Evolutionary conservation across 2,329 filamentous ascomycete species (phyloP), one percentile per base, ranked within the genome.

Genomic region (Rutstroemia sp.): DNA sequence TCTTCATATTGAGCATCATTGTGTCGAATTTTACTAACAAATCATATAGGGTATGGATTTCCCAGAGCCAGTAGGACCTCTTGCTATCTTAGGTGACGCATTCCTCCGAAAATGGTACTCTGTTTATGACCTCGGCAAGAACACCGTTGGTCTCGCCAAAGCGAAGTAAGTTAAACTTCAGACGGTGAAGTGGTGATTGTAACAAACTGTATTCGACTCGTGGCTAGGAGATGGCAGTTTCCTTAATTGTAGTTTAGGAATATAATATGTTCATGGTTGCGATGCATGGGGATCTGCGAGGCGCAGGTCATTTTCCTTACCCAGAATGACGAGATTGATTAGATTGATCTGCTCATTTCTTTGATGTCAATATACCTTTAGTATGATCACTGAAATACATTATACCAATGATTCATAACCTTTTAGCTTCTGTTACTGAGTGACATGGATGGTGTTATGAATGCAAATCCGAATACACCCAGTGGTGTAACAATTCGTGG

Each of bases 71-170:
- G 86, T 88, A 58, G 92, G 94, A 48, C 94, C 94, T 65, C 83
- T 99, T 63, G 92, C 90, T 60, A 99, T 99, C 63, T 85, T 99
- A 25, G 94, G 94, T 68, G 91, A 96, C 73, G 88, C 85, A 49
- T 88, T 88, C 80, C 78, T 88, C 70, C 84, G 90, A 74, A 88
- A 81, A 71, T 95, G 86, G 80, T 97, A 97, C 83, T 95, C 90
- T 63, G 88, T 99, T 70, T 99, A 99, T 72, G 90, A 99, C 75
- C 81, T 96, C 59, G 92, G 89, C 72, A 92, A 88, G 78, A 81
- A 87, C 70, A 86, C 88, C 56, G 91, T 99, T 61, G 92, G 90
- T 70, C 83, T 99, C 67, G 94, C 92, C 68, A 86, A 87, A 76
- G 81, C 92, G 64, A 94, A 60, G 56, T 65, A 60, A 60, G 19